Evolutionary conservation across 2,329 filamentous ascomycete genomes (phyloP).

Genomic region (Hymenoscyphus scutula): DNA sequence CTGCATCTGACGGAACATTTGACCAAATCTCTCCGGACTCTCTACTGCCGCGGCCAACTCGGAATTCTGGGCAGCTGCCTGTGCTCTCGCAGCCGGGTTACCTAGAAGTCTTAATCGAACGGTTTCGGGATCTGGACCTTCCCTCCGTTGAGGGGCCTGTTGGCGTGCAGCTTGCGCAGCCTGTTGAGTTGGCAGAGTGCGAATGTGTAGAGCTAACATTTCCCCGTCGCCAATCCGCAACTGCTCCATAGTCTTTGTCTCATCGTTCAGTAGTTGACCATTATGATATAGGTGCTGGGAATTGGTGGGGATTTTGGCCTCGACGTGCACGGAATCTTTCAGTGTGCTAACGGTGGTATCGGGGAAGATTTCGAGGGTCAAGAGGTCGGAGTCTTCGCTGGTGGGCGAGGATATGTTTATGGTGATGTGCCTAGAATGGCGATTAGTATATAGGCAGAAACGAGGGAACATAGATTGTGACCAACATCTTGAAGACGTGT

Average conservation of each 20-base stretch:
- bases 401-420: slow-evolving; percentile 78
- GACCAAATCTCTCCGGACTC: slow-evolving; percentile 72
- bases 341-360: slow-evolving; percentile 82
- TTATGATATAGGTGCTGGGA: slow-evolving; percentile 89
- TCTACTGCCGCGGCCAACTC: slow-evolving; percentile 74
- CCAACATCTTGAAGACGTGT: not conserved
- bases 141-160: slow-evolving; percentile 30
- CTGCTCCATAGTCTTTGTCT: slow-evolving; percentile 76
- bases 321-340: slow-evolving; percentile 83
- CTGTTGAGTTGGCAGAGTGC: slow-evolving; percentile 52
- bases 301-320: slow-evolving; percentile 68
- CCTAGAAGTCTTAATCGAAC: slow-evolving; percentile 80
- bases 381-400: slow-evolving; percentile 60
- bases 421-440: slow-evolving; percentile 70
- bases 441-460: slow-evolving; percentile 18
- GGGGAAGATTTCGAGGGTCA: slow-evolving; percentile 77
- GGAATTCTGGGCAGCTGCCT: slow-evolving; percentile 70
- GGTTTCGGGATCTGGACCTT: slow-evolving; percentile 68
- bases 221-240: slow-evolving; percentile 82
- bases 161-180: slow-evolving; percentile 37
- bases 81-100: slow-evolving; percentile 68
- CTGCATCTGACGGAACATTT: slow-evolving; percentile 66
- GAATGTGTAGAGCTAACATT: slow-evolving; percentile 84
- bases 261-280: slow-evolving; percentile 74
- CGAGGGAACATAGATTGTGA: not conserved